Percentiles rank a stretch among this genome's conserved stretches.
phyloP scores from a whole-genome alignment of 148 eudicot genomes.

The Silene uniflora region DNA sequence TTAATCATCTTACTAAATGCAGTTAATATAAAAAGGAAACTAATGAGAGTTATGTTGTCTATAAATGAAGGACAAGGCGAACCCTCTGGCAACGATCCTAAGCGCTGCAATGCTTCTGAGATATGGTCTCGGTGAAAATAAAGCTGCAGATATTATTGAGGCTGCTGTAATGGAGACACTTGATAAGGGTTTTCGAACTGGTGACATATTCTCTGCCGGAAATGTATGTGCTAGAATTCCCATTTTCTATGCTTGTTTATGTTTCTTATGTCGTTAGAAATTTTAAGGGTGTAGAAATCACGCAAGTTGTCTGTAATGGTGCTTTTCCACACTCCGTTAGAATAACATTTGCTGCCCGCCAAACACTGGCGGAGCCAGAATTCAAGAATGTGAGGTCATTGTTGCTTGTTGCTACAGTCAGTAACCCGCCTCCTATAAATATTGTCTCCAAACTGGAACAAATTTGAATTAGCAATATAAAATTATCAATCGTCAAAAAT shows the following conservation, averaged over 20 bases:
- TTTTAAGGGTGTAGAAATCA: not conserved
- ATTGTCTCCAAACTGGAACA: too few species aligned
- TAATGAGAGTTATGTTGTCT: constrained; percentile 7
- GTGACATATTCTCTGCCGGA: constrained; percentile 76
- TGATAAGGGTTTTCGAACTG: constrained; percentile 75
- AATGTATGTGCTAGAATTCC: constrained; percentile 41
- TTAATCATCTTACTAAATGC: constrained; percentile 1
- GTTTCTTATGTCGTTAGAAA: too few species aligned
- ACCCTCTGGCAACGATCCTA: constrained; percentile 82
- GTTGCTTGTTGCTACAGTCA: too few species aligned
- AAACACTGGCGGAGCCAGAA: too few species aligned
- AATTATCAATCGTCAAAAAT: too few species aligned
- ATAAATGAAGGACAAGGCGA: constrained; percentile 73
- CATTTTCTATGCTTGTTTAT: not conserved
- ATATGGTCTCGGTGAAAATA: constrained; percentile 84
- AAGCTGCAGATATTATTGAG: constrained; percentile 84
- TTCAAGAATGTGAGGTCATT: too few species aligned
- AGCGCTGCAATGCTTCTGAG: constrained; percentile 97
- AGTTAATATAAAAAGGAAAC: not conserved
- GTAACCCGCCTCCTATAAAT: too few species aligned
- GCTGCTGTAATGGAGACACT: constrained; percentile 74
- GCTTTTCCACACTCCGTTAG: too few species aligned
- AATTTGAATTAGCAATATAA: too few species aligned
- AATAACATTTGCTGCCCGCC: too few species aligned
- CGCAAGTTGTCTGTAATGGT: too few species aligned